Evolutionary conservation across 2,329 filamentous ascomycete genomes (phyloP).

Genomic region (Cercospora nicotianae): DNA sequence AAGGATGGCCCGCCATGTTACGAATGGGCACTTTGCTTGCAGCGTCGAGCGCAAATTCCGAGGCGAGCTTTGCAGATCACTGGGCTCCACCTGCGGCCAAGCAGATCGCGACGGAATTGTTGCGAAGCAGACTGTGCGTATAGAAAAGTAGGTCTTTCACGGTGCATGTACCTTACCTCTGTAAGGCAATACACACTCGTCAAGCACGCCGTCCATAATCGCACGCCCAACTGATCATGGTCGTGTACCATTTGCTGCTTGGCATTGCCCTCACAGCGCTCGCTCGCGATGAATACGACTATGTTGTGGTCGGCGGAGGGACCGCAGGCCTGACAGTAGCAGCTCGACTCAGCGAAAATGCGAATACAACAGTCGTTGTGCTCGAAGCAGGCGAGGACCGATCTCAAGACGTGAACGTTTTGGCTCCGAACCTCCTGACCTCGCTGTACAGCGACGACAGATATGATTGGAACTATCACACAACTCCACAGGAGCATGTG

Average conservation of each 20-base stretch:
- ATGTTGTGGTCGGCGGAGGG: slow-evolving; percentile 5
- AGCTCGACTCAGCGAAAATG: slow-evolving; percentile 29
- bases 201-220: neutral
- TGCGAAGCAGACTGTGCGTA: neutral
- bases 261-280: neutral
- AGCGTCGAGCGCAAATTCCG: neutral
- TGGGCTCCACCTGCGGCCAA: neutral
- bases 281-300: slow-evolving; percentile 7
- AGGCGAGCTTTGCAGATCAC: neutral
- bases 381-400: slow-evolving; percentile 34
- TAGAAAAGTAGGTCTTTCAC: neutral
- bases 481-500: neutral
- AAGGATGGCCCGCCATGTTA: neutral
- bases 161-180: neutral
- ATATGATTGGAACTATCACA: slow-evolving; percentile 8
- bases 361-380: slow-evolving; percentile 29
- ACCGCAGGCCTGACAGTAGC: slow-evolving; percentile 34
- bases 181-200: neutral
- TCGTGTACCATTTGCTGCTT: neutral
- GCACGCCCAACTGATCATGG: neutral
- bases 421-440: slow-evolving; percentile 6
- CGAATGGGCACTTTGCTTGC: neutral
- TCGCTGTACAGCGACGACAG: slow-evolving; percentile 2
- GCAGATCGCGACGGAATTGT: neutral
- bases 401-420: neutral